Base-by-base conservation (phyloP, 805 yeast genomes). In the Cephaloascus albidus region DNA sequence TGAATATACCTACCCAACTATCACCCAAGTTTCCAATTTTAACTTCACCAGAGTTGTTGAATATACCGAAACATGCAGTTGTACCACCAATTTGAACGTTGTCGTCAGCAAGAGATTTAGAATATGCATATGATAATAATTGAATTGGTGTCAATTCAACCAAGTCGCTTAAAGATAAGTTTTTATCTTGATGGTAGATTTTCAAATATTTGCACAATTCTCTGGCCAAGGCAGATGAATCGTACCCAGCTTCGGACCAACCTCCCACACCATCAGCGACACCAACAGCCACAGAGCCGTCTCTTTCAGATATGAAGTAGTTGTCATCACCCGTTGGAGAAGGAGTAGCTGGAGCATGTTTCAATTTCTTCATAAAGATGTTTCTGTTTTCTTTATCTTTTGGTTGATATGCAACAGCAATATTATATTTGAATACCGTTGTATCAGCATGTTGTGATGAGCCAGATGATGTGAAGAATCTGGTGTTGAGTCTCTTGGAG, bases 221-320 rank as follows among this genome's bases (percentile, higher is more conserved):
- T 48, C 94, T 70, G 33, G 93, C 80, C 43, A 90, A 85, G 5
- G 90, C 90, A 42, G 87, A 74, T 2, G 96, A 85, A 56, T 90
- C 96, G 50, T 78, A 83, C 0, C 97, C 97, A 36, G 85, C 81
- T 44, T 85, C 93, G 1, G 85, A 75, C 97, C 97, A 90, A 3
- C 97, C 97, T 14, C 97, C 97, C 3, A 93, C 97, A 12, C 98
- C 98, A 61, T 90, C 98, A 4, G 96, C 83, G 3, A 85, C 93
- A 18, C 90, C 94, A n/a, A 79, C 69, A 3, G 82, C 74, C 0
- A 81, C 45, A 3, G 70, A 67, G 37, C 62, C 61, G 16, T 52
- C 57, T 20, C 61, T 61, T 18, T 58, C 58, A 6, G 76, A 68
- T 20, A 79, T 65, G 42, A 84, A 76, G 49, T 69, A 78, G 52